Evolutionary conservation across 108 stramenopile species (phyloP).

Genomic region (Cyclotella atomus): DNA sequence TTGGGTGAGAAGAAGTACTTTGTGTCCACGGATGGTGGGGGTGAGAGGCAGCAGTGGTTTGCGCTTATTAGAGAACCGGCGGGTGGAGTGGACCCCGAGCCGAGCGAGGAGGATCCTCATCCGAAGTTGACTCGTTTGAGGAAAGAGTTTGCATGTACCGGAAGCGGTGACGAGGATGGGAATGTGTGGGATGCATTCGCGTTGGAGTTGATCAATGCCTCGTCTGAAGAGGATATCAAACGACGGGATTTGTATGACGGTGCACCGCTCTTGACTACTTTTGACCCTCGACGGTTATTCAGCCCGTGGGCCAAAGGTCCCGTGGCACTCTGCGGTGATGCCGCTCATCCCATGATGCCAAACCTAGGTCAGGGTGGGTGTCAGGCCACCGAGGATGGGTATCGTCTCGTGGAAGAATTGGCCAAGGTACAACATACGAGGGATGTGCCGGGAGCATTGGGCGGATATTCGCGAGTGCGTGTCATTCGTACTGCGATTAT

Average conservation of each 20-base stretch:
- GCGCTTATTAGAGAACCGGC: slow-evolving; percentile 90
- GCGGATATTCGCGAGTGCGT: slow-evolving; percentile 70
- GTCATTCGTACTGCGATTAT: slow-evolving; percentile 86
- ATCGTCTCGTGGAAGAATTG: slow-evolving; percentile 90
- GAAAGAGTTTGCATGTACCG: slow-evolving; percentile 77
- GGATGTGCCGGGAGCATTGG: slow-evolving; percentile 70
- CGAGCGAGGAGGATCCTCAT: slow-evolving; percentile 81
- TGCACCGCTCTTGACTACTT: slow-evolving; percentile 78
- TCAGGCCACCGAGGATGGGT: slow-evolving; percentile 97
- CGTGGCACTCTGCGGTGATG: slow-evolving; percentile 94
- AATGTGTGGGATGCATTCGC: slow-evolving; percentile 94
- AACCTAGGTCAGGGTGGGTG: slow-evolving; percentile 96
- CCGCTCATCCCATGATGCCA: slow-evolving; percentile 96
- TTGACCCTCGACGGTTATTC: slow-evolving; percentile 62
- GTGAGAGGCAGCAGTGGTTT: slow-evolving; percentile 98
- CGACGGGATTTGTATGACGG: slow-evolving; percentile 97
- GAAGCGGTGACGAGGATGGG: slow-evolving; percentile 80
- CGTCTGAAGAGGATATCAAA: slow-evolving; percentile 94
- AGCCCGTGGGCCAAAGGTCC: slow-evolving; percentile 90
- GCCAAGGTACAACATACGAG: slow-evolving; percentile 74
- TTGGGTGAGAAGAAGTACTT: slow-evolving; percentile 95
- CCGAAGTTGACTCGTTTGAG: slow-evolving; percentile 85
- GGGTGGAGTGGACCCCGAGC: slow-evolving; percentile 89
- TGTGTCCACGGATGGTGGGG: slow-evolving; percentile 95
- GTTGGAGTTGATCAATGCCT: slow-evolving; percentile 87